Base-by-base conservation (phyloP, 352 stramenopile genomes). In the Pythium phragmiticola region DNA sequence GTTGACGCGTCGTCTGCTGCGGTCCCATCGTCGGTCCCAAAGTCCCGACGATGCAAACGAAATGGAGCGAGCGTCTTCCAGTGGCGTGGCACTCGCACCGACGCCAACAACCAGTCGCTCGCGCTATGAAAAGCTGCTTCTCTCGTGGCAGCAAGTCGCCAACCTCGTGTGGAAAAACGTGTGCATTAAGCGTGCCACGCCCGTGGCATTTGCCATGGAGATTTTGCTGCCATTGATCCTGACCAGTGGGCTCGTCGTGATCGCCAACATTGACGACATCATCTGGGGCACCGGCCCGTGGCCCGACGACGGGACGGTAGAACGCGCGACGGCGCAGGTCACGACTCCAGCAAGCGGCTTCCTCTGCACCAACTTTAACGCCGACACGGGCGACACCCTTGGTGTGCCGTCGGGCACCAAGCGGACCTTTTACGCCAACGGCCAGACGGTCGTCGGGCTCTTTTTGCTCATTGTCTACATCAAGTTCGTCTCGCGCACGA, bases 161-260 rank as follows among this genome's bases (percentile, higher is more conserved):
- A 88, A 89, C 52, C 66, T 89, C 26, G 74, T 89, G 48, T 90
- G 82, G 80, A 92, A 92, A 57, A 92, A 92, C 47, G 33, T 89
- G 6, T 21, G 82, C 7, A 77, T 90, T 48, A 68, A 78, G 23
- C 64, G 76, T 33, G 61, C 70, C 0, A 76, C 78, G 43, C 78
- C 78, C 7, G 42, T 89, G n/a, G 58, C 70, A 6, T 72, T 88
- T n/a, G 30, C 82, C 51, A 63, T 92, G n/a, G 82, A 92, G 53
- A 60, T 82, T 4, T 65, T 89, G 3, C 45, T 92, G 26, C 82
- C 82, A 1, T 53, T 89, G 11, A 4, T 89, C 1, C 62, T 90
- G 16, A 77, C 73, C 2, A 70, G 70, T 7, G 78, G 66, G 9
- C 66, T 91, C 9, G 72, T 88, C 26, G 76, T 91, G 47, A 75